These are phyloP conservation scores for Pneumocystis wakefieldiae DNA, from an alignment of 1,139 yeast species.

Conservation along the genomic window DNA sequence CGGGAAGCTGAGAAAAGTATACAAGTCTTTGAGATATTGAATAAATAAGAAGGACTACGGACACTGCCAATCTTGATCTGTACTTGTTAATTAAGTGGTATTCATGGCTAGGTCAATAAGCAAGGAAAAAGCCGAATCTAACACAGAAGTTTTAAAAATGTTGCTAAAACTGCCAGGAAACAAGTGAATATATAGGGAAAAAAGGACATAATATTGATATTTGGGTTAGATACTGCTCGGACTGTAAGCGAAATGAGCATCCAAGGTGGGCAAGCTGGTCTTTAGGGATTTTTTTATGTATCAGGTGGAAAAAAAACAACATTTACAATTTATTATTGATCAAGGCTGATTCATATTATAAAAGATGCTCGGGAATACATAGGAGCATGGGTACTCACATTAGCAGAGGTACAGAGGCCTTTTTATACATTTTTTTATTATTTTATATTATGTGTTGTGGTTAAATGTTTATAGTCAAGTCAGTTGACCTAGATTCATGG, in stretches of 20 bases:
- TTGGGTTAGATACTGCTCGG: conserved; percentile 45
- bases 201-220: not conserved
- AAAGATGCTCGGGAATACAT: conserved; percentile 85
- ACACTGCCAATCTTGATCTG: no score
- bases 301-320: conserved; percentile 23
- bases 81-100: no score
- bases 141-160: conserved; percentile 56
- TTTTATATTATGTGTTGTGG: conserved; percentile 17
- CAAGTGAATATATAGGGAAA: conserved; percentile 21
- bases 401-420: conserved; percentile 21
- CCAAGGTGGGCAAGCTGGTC: conserved; percentile 99
- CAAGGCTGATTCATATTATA: not conserved
- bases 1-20: no score
- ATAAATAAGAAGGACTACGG: no score
- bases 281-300: conserved; percentile 81
- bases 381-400: conserved; percentile 93
- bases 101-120: not conserved
- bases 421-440: not conserved
- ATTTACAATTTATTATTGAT: not conserved
- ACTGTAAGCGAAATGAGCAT: conserved; percentile 74
- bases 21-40: no score
- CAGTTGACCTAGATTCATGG: conserved; percentile 94
- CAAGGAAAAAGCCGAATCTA: conserved; percentile 23
- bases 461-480: conserved; percentile 46
- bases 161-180: conserved; percentile 63